A percentile compares a stretch with the other conserved stretches of the same genome.
Conservation (phyloP, 179 eudicot species). For the Corrigiola litoralis region DNA sequence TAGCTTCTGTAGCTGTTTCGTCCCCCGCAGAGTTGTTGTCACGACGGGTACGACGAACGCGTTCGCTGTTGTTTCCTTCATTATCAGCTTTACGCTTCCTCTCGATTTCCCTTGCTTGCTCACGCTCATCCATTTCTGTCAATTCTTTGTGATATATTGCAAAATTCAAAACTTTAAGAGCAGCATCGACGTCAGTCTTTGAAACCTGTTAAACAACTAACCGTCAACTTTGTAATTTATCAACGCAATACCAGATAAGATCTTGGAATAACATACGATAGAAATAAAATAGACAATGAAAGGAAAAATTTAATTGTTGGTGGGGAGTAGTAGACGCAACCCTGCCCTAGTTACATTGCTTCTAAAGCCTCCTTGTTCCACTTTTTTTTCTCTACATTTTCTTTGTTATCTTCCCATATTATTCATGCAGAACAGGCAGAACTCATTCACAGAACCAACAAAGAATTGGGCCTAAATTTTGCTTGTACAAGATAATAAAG, state of each 20-base stretch:
- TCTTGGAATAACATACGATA: neutral
- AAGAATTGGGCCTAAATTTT: too few species aligned
- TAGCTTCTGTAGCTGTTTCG: slow-evolving; percentile 50
- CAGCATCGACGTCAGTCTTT: slow-evolving; percentile 89
- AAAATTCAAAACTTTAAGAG: slow-evolving; percentile 88
- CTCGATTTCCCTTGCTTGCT: slow-evolving; percentile 62
- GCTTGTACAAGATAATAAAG: too few species aligned
- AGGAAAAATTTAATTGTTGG: too few species aligned
- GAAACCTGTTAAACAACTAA: slow-evolving; percentile 45
- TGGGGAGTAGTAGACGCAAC: too few species aligned
- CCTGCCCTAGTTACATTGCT: too few species aligned
- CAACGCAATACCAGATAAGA: neutral
- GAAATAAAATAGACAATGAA: neutral
- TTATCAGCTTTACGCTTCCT: slow-evolving; percentile 64
- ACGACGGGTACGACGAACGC: slow-evolving; percentile 23
- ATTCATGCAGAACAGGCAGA: too few species aligned
- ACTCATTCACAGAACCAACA: too few species aligned
- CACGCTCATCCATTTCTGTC: slow-evolving; percentile 96
- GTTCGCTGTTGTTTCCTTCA: slow-evolving; percentile 38
- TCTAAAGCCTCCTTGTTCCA: too few species aligned
- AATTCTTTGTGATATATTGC: slow-evolving; percentile 97
- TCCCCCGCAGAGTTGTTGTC: slow-evolving; percentile 21
- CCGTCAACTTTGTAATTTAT: neutral
- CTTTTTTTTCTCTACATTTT: too few species aligned
- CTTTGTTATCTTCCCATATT: too few species aligned